A percentile compares a stretch with the other conserved stretches of the same genome.
These are phyloP conservation scores for Thuidium tamariscinum DNA, from an alignment of 225 moss, liverwort and hornwort genomes.

Conservation along the genomic window DNA sequence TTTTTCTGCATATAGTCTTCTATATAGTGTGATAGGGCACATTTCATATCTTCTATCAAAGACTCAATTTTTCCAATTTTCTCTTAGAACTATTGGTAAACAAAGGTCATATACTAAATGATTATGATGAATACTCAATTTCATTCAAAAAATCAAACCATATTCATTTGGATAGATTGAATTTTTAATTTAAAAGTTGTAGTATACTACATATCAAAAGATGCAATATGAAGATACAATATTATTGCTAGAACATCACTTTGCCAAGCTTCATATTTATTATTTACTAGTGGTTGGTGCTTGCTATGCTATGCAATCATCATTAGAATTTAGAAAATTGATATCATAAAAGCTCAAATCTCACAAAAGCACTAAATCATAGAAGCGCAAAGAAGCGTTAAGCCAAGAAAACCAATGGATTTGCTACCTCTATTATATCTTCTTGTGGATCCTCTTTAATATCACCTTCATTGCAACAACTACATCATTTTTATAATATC, in stretches of 20 bases:
- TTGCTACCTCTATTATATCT: too few relatives aligned
- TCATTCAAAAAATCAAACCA: neutral
- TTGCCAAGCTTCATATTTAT: neutral
- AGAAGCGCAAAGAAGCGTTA: too few relatives aligned
- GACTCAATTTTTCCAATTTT: neutral
- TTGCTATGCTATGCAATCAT: too few relatives aligned
- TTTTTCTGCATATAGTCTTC: neutral
- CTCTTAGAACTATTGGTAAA: neutral
- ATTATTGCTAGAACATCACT: fast-evolving
- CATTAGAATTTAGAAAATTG: too few relatives aligned
- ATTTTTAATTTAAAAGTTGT: neutral
- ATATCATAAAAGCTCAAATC: too few relatives aligned
- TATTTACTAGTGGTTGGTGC: too few relatives aligned
- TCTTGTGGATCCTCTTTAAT: too few relatives aligned
- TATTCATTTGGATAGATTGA: neutral
- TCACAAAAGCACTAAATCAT: too few relatives aligned
- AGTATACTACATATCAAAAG: neutral
- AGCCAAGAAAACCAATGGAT: too few relatives aligned
- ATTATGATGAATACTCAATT: too few relatives aligned
- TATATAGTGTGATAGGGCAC: fast-evolving
- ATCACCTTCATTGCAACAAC: too few relatives aligned
- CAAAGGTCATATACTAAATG: fast-evolving
- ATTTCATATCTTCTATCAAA: neutral
- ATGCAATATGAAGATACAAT: fast-evolving
- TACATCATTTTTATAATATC: too few relatives aligned